Evolutionary conservation across 2,329 filamentous ascomycete genomes (phyloP), one percentile per base, ranked within the genome.

Genomic region (Aspergillus costaricaensis): DNA sequence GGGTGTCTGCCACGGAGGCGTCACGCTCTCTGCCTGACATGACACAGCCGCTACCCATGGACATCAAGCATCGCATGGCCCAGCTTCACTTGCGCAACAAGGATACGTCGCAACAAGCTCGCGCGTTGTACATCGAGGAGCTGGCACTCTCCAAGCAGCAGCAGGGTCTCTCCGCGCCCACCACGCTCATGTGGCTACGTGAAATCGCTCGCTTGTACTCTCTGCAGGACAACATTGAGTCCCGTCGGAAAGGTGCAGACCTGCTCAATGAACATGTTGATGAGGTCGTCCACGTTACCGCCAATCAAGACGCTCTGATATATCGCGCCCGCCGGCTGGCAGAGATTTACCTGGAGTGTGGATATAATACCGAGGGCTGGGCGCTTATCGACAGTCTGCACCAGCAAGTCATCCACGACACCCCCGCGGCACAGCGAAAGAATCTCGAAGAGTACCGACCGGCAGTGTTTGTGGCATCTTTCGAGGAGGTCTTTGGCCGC

Each of bases 61-160:
- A 76, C 0, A 77, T 83, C 65, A 84, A 82, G 70, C 82, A 79
- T 63, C 78, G 81, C 8, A 72, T 84, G 23, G 81, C 82, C 2
- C 80, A 77, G 67, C 66, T 84, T 17, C 83, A 83, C 55, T 66
- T 80, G 39, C 77, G 77, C 9, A 76, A 75, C 5, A 75, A 76
- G 10, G 73, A 72, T 38, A 72, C 72, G 0, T 70, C 74, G 0
- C 73, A 71, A 2, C 76, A 74, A 39, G 81, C 80, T 5, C 72
- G 78, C 14, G 65, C 65, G 1, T 61, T 80, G 15, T 77, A 77
- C 52, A 70, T 77, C 2, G 80, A 83, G 65, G 74, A 78, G 9
- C 80, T 80, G 59, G 72, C 75, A 4, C 68, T 80, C 9, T 72
- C 77, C 61, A 81, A 78, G 69, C 65, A 78, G 55, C 76, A 79